Evolutionary conservation across 441 rosid genomes (phyloP), one percentile per base, ranked within the genome.

Genomic region (Adansonia rubrostipa): DNA sequence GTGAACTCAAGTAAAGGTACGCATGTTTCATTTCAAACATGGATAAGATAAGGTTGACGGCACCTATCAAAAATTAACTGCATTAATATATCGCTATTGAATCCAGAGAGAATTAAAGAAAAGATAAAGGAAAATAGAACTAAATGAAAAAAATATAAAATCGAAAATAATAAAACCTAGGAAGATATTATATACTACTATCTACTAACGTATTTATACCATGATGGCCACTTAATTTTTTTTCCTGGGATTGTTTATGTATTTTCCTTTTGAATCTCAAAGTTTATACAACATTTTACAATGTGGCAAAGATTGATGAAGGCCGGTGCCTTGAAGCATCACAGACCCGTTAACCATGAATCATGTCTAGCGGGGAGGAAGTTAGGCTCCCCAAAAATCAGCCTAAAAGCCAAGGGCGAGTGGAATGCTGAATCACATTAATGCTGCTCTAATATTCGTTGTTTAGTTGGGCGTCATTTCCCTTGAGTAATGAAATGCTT

Each of bases 371-470:
- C 2, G 36, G 36, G 36, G 36, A 28, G 36, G 36, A 28, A 28
- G 36, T 2, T 28, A 28, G 36, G 36, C 36, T 28, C 36, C 36
- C 36, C 36, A 28, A 28, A 28, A 28, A 28, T 28, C 36, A 36
- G n/a, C 56, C 51, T 9, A 20, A 56, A 76, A 48, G 17, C n/a
- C 50, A 0, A 15, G 72, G 48, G 8, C 0, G 28, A 58, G 64
- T 73, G 80, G 83, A 81, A 66, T 77, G 75, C 75, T 57, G 36
- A 80, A 63, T 72, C 83, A 33, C 48, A 47, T 9, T 56, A 62
- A 28, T 54, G 33, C 51, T 68, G 3, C 15, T 36, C n/a, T n/a
- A 3, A 5, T 5, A 1, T 62, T 62, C 6, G 45, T 9, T 19
- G 72, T 45, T 67, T 67, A 9, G 3, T 44, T 44, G 44, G 47